Conservation (phyloP, 2,329 filamentous ascomycete genomes). For the Lasiodiplodia theobromae region DNA sequence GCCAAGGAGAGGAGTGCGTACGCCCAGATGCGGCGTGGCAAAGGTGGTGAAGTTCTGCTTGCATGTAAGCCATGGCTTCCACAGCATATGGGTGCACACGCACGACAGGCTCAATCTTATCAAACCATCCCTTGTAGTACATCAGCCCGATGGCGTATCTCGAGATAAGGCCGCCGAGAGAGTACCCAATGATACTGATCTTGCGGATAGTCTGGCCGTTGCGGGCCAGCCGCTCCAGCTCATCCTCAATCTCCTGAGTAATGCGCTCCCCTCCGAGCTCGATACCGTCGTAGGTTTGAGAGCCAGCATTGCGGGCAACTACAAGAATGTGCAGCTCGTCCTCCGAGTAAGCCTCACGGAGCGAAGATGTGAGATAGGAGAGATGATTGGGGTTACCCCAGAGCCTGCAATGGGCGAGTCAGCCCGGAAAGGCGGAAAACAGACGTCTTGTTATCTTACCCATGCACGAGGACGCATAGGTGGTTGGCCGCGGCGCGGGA, state of each 20-base stretch:
- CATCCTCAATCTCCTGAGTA: constrained; percentile 68
- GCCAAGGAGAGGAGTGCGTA: constrained; percentile 53
- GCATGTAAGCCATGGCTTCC: not conserved
- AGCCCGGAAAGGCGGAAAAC: constrained; percentile 6
- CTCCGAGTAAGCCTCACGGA: constrained; percentile 67
- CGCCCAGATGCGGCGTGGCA: constrained; percentile 75
- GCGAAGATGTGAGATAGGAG: constrained; percentile 68
- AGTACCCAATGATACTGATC: constrained; percentile 89
- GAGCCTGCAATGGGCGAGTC: constrained; percentile 56
- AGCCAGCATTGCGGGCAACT: constrained; percentile 75
- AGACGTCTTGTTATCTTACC: constrained; percentile 55
- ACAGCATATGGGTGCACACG: constrained; percentile 49
- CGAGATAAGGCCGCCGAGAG: constrained; percentile 83
- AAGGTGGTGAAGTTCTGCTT: constrained; percentile 88
- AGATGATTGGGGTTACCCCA: constrained; percentile 84
- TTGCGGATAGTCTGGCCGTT: constrained; percentile 77
- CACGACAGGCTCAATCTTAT: constrained; percentile 79
- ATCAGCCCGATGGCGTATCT: constrained; percentile 87
- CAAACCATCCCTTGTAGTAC: constrained; percentile 79
- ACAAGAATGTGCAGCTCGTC: constrained; percentile 74
- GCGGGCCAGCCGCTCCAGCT: constrained; percentile 60
- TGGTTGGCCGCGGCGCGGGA: constrained; percentile 56
- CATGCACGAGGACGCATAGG: constrained; percentile 79
- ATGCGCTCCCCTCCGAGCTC: constrained; percentile 73
- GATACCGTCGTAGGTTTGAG: constrained; percentile 72